phyloP scores from a whole-genome alignment of 2,329 filamentous ascomycete genomes.

The Tolypocladium tropicale region DNA sequence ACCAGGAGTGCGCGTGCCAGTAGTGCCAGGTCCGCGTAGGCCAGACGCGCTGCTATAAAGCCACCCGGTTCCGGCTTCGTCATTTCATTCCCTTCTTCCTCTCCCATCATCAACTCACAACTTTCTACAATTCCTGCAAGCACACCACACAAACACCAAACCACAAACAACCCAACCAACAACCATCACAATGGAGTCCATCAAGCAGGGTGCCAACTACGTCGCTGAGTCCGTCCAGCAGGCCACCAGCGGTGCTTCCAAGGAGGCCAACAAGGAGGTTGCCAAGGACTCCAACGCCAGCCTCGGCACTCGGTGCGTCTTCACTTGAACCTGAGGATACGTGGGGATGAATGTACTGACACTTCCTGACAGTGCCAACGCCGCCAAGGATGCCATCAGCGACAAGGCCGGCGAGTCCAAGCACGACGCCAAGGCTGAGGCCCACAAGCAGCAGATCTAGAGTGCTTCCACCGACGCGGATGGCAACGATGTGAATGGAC shows the following conservation, averaged over 20 bases:
- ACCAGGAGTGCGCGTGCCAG: background rate
- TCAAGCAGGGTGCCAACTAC: slow-evolving; percentile 57
- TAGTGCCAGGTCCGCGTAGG: background rate
- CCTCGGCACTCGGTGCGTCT: slow-evolving; percentile 40
- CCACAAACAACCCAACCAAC: slow-evolving; percentile 6
- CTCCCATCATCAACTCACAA: background rate
- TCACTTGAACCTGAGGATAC: background rate
- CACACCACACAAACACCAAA: slow-evolving; percentile 1
- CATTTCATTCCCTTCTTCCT: background rate
- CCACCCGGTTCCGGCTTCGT: background rate
- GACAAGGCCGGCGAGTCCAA: slow-evolving; percentile 34
- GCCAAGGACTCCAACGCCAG: slow-evolving; percentile 50
- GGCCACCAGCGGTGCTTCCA: slow-evolving; percentile 43
- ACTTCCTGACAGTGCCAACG: slow-evolving; percentile 24
- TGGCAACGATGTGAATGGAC: background rate
- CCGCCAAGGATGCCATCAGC: slow-evolving; percentile 36
- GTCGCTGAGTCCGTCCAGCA: slow-evolving; percentile 53
- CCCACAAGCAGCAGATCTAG: slow-evolving; percentile 32
- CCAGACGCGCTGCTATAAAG: background rate
- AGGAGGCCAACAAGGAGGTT: slow-evolving; percentile 60
- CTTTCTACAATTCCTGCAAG: background rate
- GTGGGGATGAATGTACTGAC: background rate
- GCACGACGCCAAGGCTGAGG: slow-evolving; percentile 28
- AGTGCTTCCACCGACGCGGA: background rate
- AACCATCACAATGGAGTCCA: slow-evolving; percentile 35